A percentile compares a stretch with the other conserved stretches of the same genome.
phyloP scores from a whole-genome alignment of 2,329 filamentous ascomycete genomes.

The Alternaria consortialis region DNA sequence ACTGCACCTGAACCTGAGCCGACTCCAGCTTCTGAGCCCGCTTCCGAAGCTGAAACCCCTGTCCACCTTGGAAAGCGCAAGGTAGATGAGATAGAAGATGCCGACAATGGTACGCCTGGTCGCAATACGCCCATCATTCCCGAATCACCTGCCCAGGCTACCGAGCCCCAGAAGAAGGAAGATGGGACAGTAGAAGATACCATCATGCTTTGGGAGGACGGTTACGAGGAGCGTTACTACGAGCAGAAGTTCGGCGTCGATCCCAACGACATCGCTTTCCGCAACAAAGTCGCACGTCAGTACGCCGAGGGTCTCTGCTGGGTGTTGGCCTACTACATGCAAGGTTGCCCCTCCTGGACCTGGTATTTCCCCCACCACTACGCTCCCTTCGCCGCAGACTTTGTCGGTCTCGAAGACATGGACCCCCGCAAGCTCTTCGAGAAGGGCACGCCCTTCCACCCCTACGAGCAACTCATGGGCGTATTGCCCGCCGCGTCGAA shows the following conservation, averaged over 20 bases:
- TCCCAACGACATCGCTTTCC: conserved; percentile 82
- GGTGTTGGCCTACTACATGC: conserved; percentile 97
- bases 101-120: conserved; percentile 67
- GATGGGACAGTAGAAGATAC: conserved; percentile 78
- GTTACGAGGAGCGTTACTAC: conserved; percentile 95
- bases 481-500: conserved; percentile 93
- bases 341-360: conserved; percentile 97
- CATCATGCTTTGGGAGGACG: conserved; percentile 92
- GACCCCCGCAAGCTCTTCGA: conserved; percentile 74
- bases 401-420: conserved; percentile 82
- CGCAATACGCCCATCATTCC: conserved; percentile 64
- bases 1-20: conserved; percentile 37
- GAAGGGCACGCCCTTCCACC: conserved; percentile 84
- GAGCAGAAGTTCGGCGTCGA: conserved; percentile 93
- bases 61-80: conserved; percentile 79
- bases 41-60: conserved; percentile 41
- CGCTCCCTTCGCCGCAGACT: conserved; percentile 95
- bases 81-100: conserved; percentile 72
- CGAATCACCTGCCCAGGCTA: conserved; percentile 57
- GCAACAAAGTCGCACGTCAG: conserved; percentile 85
- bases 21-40: conserved; percentile 16
- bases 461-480: conserved; percentile 98
- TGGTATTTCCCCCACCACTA: conserved; percentile 99
- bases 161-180: conserved; percentile 41
- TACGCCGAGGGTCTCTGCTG: conserved; percentile 95